phyloP scores from a whole-genome alignment of 2,329 filamentous ascomycete species.

The Paradendryphiella salina region DNA sequence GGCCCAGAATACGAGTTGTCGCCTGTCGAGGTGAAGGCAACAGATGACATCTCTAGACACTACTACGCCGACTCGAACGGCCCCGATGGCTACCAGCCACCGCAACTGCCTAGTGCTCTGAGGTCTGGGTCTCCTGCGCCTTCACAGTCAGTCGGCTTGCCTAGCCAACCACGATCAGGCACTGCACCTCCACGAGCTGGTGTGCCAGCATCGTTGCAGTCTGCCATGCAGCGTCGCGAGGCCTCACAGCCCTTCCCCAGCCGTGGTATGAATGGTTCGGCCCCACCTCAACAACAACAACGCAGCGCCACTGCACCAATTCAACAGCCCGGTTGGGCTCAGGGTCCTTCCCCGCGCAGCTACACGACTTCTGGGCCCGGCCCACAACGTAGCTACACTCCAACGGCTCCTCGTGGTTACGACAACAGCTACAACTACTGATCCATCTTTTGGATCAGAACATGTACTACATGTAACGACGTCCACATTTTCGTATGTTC shows the following conservation, averaged over 20 bases:
- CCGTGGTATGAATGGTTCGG: slow-evolving; percentile 30
- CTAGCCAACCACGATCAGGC: slow-evolving; percentile 21
- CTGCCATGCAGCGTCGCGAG: slow-evolving; percentile 44
- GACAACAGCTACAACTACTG: slow-evolving; percentile 24
- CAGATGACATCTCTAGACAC: slow-evolving; percentile 20
- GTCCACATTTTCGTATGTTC: not conserved
- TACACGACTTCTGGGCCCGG: slow-evolving; percentile 6
- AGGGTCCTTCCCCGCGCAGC: slow-evolving; percentile 20
- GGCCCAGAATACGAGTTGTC: slow-evolving; percentile 43
- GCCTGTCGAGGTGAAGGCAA: slow-evolving; percentile 37
- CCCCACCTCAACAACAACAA: slow-evolving; percentile 33
- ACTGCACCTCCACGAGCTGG: slow-evolving; percentile 39
- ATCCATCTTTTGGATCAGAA: slow-evolving; percentile 8
- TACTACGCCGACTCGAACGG: slow-evolving; percentile 28
- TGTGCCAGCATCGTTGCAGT: slow-evolving; percentile 40
- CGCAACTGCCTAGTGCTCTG: slow-evolving; percentile 32
- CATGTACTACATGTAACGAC: not conserved
- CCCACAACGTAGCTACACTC: slow-evolving; percentile 15
- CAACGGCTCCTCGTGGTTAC: slow-evolving; percentile 25
- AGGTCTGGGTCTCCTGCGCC: slow-evolving; percentile 38
- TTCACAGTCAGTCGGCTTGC: slow-evolving; percentile 25
- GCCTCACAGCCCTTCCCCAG: slow-evolving; percentile 40
- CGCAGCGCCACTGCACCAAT: slow-evolving; percentile 44
- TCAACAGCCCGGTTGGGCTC: slow-evolving; percentile 34
- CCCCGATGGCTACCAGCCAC: slow-evolving; percentile 28